Conservation (phyloP, 768 basidiomycete species). For the Kwoniella mangroviensis region DNA sequence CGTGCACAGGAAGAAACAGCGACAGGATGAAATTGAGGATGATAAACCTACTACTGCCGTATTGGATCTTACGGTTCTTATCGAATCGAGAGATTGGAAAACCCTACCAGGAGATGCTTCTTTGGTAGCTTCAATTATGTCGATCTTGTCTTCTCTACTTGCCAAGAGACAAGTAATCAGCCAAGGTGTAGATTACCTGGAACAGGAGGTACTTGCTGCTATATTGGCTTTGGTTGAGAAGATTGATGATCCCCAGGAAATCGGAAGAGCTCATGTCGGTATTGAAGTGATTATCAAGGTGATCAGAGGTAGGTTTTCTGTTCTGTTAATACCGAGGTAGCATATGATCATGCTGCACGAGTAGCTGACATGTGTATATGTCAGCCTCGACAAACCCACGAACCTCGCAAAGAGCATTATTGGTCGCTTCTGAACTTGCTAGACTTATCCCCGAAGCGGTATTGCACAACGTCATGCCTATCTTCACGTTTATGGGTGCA, state of each 20-base stretch:
- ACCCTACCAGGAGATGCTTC: constrained; percentile 72
- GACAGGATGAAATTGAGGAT: constrained; percentile 51
- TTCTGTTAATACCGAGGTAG: neutral
- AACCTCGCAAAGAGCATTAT: constrained; percentile 87
- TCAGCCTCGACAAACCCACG: constrained; percentile 88
- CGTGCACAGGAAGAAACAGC: constrained; percentile 62
- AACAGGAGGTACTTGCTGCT: constrained; percentile 83
- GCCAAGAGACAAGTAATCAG: constrained; percentile 67
- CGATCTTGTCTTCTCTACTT: constrained; percentile 70
- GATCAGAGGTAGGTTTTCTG: constrained; percentile 67
- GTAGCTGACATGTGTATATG: neutral
- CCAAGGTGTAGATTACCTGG: constrained; percentile 67
- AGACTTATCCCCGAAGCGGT: constrained; percentile 86
- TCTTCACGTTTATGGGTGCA: constrained; percentile 99
- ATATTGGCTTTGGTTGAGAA: constrained; percentile 59
- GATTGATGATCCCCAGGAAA: constrained; percentile 58
- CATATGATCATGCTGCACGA: neutral
- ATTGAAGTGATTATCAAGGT: constrained; percentile 86
- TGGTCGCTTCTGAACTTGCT: constrained; percentile 82
- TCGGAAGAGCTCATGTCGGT: constrained; percentile 61
- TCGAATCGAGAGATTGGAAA: constrained; percentile 72
- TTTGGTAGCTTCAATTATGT: constrained; percentile 72
- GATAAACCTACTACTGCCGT: constrained; percentile 26
- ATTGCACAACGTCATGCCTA: constrained; percentile 92
- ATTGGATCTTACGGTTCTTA: constrained; percentile 52